Conservation (phyloP, 305 asterid genomes). For the Rubia occidens region DNA sequence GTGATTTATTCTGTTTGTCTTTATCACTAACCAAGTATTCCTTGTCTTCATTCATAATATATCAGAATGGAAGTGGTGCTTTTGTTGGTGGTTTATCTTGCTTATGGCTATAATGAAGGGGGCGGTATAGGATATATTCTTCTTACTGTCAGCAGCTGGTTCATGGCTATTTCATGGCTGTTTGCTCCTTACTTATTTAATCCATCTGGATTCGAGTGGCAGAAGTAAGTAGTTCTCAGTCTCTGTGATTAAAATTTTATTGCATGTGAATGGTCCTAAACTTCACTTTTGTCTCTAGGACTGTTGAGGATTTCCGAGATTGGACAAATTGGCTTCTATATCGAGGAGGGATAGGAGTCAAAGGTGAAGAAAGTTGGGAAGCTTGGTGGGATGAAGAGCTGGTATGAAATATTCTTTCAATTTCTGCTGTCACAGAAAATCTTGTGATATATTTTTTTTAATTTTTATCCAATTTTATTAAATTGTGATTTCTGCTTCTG, state of each 20-base stretch:
- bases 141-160: constrained; percentile 89
- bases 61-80: constrained; percentile 93
- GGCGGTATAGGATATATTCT: constrained; percentile 74
- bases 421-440: constrained; percentile 4
- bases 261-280: constrained; percentile 12
- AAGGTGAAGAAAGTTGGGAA: constrained; percentile 99
- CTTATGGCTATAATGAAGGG: constrained; percentile 65
- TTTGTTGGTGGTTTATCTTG: constrained; percentile 76
- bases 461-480: not conserved
- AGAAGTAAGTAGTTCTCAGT: constrained; percentile 79
- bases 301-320: constrained; percentile 93
- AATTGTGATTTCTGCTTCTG: constrained; percentile 14
- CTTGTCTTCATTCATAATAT: constrained; percentile 15
- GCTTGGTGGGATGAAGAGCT: constrained; percentile 99
- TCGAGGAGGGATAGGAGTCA: constrained; percentile 99
- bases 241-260: not conserved
- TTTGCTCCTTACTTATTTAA: constrained; percentile 95
- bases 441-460: not conserved
- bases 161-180: constrained; percentile 94
- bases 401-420: constrained; percentile 35
- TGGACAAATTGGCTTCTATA: constrained; percentile 99
- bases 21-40: not conserved
- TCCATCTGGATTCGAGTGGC: constrained; percentile 99
- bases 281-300: constrained; percentile 36
- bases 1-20: not conserved